Conservation (phyloP, 106 monocot genomes). For the Triglochin maritima region DNA sequence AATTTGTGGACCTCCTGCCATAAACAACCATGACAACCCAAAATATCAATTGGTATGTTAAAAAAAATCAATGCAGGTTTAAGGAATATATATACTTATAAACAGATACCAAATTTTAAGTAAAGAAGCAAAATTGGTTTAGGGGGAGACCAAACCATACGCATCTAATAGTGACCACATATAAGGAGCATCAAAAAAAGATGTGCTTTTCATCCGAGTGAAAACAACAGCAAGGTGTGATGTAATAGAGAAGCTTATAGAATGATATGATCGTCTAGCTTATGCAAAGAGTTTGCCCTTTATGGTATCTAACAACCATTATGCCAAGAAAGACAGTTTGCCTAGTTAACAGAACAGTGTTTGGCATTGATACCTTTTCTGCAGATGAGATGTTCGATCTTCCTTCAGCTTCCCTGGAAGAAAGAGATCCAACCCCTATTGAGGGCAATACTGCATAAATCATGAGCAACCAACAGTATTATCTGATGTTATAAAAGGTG, state of each 20-base stretch:
- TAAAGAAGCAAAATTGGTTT: no score
- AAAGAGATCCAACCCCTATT: slow-evolving; percentile 75
- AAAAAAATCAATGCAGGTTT: neutral
- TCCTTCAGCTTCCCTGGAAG: slow-evolving; percentile 93
- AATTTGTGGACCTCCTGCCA: slow-evolving; percentile 87
- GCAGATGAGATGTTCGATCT: slow-evolving; percentile 61
- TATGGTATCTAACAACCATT: no score
- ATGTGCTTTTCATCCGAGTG: no score
- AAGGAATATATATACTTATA: neutral
- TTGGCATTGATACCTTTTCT: slow-evolving; percentile 51
- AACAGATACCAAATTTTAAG: neutral
- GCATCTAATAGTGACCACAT: no score
- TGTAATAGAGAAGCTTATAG: no score
- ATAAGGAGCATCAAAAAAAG: no score
- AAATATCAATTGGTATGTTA: no score
- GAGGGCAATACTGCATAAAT: slow-evolving; percentile 75
- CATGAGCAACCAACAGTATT: neutral
- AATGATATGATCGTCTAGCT: no score
- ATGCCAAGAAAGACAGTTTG: no score
- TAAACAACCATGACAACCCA: neutral
- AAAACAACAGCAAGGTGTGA: no score
- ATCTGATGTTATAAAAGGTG: neutral
- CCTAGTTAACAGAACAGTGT: neutral
- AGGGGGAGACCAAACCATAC: no score
- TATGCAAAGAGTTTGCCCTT: no score